A percentile compares a stretch with the other conserved stretches of the same genome.
Conservation (phyloP, 176 grass and related monocot genomes). For the Bothriochloa decipiens region DNA sequence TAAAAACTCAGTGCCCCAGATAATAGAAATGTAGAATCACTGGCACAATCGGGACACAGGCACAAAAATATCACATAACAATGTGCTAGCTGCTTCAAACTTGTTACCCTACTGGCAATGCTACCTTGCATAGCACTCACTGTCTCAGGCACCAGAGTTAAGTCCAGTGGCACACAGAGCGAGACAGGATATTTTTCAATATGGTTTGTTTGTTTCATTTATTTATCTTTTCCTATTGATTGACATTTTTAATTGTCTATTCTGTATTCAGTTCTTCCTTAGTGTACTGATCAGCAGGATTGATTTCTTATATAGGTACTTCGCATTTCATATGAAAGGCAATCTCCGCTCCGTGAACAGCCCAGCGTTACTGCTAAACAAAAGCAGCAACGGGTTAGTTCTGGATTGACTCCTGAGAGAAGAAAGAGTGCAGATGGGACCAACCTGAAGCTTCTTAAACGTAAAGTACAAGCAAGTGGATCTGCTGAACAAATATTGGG, state of each 20-base stretch:
- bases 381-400: slow-evolving; percentile 44
- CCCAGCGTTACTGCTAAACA: slow-evolving; percentile 28
- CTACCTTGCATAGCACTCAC: neutral
- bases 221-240: neutral
- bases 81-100: neutral
- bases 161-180: neutral
- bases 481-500: slow-evolving; percentile 30
- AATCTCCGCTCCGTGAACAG: slow-evolving; percentile 47
- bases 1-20: neutral
- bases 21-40: slow-evolving; percentile 16
- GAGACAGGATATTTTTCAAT: neutral
- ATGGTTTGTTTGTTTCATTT: slow-evolving; percentile 39
- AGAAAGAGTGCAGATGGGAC: slow-evolving; percentile 56
- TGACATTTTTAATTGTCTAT: neutral
- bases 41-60: neutral
- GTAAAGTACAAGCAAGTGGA: slow-evolving; percentile 24
- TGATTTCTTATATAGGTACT: slow-evolving; percentile 70
- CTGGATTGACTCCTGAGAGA: slow-evolving; percentile 50
- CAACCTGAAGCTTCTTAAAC: slow-evolving; percentile 42
- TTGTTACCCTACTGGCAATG: neutral
- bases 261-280: slow-evolving; percentile 4
- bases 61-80: neutral
- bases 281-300: slow-evolving; percentile 28
- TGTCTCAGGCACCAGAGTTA: neutral
- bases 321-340: slow-evolving; percentile 61